A percentile compares a stretch with the other conserved stretches of the same genome.
These are phyloP conservation scores for Lupinus albus DNA, from an alignment of 306 rosid genomes.

Conservation along the genomic window DNA sequence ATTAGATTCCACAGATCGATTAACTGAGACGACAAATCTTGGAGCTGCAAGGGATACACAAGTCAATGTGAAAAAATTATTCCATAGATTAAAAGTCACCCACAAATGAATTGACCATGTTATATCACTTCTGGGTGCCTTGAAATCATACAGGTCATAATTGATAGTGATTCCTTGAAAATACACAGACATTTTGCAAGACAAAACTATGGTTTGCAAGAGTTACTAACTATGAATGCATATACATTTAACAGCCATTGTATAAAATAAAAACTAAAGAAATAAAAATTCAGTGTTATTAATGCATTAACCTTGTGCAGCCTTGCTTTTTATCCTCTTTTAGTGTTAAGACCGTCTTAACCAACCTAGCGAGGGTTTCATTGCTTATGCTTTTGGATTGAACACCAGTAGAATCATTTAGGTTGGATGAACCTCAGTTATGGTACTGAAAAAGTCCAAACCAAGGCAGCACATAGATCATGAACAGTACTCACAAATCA, in stretches of 20 bases:
- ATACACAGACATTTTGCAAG: slow-evolving; percentile 9
- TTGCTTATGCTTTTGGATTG: slow-evolving; percentile 97
- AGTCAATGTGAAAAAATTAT: slow-evolving; percentile 13
- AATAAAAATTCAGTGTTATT: slow-evolving; percentile 2
- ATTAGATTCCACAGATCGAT: slow-evolving; percentile 98
- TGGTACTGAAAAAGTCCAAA: slow-evolving; percentile 91
- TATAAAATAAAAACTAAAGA: background rate
- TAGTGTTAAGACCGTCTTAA: slow-evolving; percentile 69
- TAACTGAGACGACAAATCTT: slow-evolving; percentile 87
- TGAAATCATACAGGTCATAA: background rate
- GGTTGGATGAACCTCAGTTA: slow-evolving; percentile 96
- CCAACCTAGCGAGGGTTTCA: slow-evolving; percentile 84
- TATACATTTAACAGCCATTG: slow-evolving; percentile 8
- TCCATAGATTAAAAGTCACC: slow-evolving; percentile 21
- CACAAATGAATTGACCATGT: background rate
- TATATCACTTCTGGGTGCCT: slow-evolving; percentile 28
- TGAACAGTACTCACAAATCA: slow-evolving; percentile 89
- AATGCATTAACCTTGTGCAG: slow-evolving; percentile 59
- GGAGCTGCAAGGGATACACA: slow-evolving; percentile 64
- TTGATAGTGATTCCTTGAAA: slow-evolving; percentile 13
- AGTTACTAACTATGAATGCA: slow-evolving; percentile 19
- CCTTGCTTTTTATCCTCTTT: slow-evolving; percentile 83
- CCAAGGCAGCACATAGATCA: slow-evolving; percentile 97
- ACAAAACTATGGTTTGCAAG: slow-evolving; percentile 3
- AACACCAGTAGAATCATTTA: slow-evolving; percentile 82